Base-by-base conservation (phyloP, 768 basidiomycete genomes). In the Serendipita sp. region DNA sequence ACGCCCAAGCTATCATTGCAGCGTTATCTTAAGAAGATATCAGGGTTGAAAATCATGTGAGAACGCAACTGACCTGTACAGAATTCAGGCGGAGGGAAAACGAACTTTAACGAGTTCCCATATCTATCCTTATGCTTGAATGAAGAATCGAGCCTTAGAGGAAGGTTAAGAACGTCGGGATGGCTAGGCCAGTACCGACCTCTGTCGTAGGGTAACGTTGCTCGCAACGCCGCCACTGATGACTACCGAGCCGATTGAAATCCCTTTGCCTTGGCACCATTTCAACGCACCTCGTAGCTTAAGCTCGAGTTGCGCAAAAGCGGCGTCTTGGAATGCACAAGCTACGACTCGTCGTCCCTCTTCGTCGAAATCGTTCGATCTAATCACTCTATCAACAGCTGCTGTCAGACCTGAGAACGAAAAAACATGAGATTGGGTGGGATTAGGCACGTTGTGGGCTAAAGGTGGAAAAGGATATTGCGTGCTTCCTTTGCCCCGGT, bases 141-240 rank as follows among this genome's bases (percentile, higher is more conserved):
- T 5, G 48, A 18, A 5, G n/a, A 18, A 18, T 31, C 5, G 29
- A 50, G n/a, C n/a, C 48, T 45, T 18, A n/a, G 48, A 50, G n/a
- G n/a, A 6, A 31, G n/a, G 29, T 50, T n/a, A 50, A n/a, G n/a
- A 50, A 8, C 5, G 33, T 27, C 33, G 55, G 34, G 11, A 60
- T n/a, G 27, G 16, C 52, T 53, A 53, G 52, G 44, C 13, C 60
- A 89, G 91, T 84, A 77, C 50, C 77, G 66, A 89, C 91, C 84
- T 77, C 48, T 77, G 66, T 15, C 91, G 77, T 64, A 98, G 74
- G 67, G 78, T 84, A 27, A 67, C 50, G 69, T 99, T 99, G 68
- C 90, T 91, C 15, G 94, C 95, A 0, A 99, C 95, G 1, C 95
- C 95, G 0, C 95, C 95, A 65, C 91, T 91, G 15, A 88, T 83